Base-by-base conservation (phyloP, 129 eudicot species). In the Centrapalus pauciflorus region DNA sequence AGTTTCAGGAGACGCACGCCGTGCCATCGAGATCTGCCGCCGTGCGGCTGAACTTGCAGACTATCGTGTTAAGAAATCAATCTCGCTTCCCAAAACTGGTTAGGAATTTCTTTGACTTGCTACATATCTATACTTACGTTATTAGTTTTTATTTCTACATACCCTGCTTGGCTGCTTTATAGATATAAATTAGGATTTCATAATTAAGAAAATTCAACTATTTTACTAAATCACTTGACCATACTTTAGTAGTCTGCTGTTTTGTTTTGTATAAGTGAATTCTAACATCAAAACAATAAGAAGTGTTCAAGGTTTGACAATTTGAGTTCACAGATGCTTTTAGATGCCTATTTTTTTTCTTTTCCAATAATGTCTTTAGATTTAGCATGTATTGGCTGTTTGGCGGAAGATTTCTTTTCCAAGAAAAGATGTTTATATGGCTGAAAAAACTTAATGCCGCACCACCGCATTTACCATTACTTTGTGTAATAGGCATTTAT, bases 1-100 rank as follows among this genome's bases (percentile, higher is more conserved):
- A 78, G 91, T 94, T 74, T 94, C 99, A 5, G 99, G 99, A 70
- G 99, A 94, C 84, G 97, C 96, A 70, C 95, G 97, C 26, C 91
- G 99, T 64, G 99, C 96, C 14, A 71, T 94, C 46, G 99, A 94
- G 82, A 94, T 94, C 34, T 94, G 99, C 64, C 86, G 96, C 21
- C 90, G 99, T 61, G 99, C 96, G 34, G 99, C 97, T 28, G 99
- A 94, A 72, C 72, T 89, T 69, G 82, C 86, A 26, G 99, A 94
- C 67, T 94, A 86, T 72, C 96, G 83, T 63, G 81, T 79, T 45
- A 94, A 94, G 81, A 76, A 68, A 20, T 76, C 76, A 24, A 49
- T 34, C 37, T 61, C 67, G 17, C 65, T 67, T 70, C 69, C 87
- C 19, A 69, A 43, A 26, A 46, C 71, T 20, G 98, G 98, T 78